These are phyloP conservation scores for Epichloe gansuensis DNA, from an alignment of 2,329 filamentous ascomycete genomes.

Conservation along the genomic window DNA sequence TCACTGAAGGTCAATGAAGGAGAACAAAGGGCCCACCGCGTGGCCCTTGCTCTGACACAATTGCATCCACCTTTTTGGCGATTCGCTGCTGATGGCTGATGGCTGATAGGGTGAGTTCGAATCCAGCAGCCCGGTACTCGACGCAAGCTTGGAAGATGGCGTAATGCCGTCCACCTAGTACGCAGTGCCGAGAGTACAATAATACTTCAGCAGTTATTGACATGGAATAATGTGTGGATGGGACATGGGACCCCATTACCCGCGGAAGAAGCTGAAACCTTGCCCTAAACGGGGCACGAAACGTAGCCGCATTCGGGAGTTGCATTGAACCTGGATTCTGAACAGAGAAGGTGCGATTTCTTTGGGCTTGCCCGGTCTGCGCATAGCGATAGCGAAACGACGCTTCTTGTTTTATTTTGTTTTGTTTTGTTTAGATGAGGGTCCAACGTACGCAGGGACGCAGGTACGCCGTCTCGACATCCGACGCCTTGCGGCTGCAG, in stretches of 20 bases:
- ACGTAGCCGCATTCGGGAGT: neutral
- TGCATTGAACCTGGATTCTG: neutral
- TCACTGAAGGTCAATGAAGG: neutral
- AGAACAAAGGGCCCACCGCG: neutral
- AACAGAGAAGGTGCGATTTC: neutral
- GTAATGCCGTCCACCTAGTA: too few species aligned
- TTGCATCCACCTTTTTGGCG: too few species aligned
- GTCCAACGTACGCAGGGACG: neutral
- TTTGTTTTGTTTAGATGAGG: too few species aligned
- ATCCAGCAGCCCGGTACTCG: too few species aligned
- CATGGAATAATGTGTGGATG: neutral
- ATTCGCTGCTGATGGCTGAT: too few species aligned
- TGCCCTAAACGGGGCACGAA: neutral
- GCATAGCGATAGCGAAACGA: neutral
- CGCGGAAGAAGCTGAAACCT: neutral
- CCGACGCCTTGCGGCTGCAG: neutral
- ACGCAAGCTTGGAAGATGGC: too few species aligned
- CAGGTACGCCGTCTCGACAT: neutral
- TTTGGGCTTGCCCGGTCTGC: neutral
- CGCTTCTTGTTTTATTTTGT: neutral
- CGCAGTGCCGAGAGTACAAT: too few species aligned
- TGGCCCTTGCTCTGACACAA: slow-evolving; percentile 1
- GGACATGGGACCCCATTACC: neutral
- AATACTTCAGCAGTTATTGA: too few species aligned
- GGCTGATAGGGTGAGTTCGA: too few species aligned